Base-by-base conservation (phyloP, 768 basidiomycete genomes). In the Calocybe gangraenosa region DNA sequence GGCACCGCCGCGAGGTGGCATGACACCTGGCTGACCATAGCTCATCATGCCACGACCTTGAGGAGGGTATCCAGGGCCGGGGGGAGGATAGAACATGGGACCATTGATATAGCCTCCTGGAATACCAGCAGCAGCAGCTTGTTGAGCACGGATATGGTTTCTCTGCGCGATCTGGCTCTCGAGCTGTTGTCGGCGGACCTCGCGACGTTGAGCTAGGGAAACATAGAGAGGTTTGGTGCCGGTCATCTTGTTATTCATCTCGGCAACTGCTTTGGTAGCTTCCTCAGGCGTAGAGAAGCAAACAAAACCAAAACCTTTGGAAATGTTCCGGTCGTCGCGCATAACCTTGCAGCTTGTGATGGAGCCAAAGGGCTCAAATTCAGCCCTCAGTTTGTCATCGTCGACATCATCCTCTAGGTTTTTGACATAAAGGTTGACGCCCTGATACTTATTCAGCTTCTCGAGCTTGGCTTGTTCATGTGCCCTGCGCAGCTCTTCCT, bases 181-280 rank as follows among this genome's bases (percentile, higher is more conserved):
- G 57, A 99, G 80, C 66, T 97, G 94, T 67, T 98, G 95, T 59
- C 94, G 82, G 65, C 96, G 90, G 58, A 95, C 91, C 61, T 99
- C 96, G 51, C 93, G 92, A 53, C 95, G 92, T 66, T 99, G 96
- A 52, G 96, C 96, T 54, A 98, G 83, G 31, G 95, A 94, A 61
- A 99, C 96, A 62, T 98, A 99, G 58, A 99, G 82, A 40, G 96
- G 96, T 73, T 99, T 99, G 54, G 86, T 80, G 52, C 95, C 95
- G 60, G 97, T 92, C 87, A 98, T 98, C 75, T 94, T 95, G 81
- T 96, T 97, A 80, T 99, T 99, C 93, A 99, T 96, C 75, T 99
- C 96, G 38, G 92, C 90, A 48, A 98, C 92, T 49, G 96, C 96
- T 74, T 98, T 98, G 61, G 92, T 97, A 13, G 96, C 94, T 70